A percentile compares a stretch with the other conserved stretches of the same genome.
phyloP scores from a whole-genome alignment of 2,329 filamentous ascomycete genomes.

The Mollisia scopiformis region DNA sequence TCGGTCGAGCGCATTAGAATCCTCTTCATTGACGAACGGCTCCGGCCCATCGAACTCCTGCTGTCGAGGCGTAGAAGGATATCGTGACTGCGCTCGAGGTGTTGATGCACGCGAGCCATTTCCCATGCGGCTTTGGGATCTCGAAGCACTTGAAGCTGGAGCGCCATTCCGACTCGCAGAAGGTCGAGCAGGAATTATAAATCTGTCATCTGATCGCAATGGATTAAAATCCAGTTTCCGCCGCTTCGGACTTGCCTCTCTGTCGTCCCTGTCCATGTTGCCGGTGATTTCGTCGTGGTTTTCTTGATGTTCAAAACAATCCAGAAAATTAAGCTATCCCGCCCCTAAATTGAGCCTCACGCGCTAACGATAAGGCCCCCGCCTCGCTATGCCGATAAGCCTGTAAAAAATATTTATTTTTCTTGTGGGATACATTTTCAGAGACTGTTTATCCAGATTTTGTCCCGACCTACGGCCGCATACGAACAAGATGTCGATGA shows the following conservation, averaged over 20 bases:
- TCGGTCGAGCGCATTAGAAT: slow-evolving; percentile 77
- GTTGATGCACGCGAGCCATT: slow-evolving; percentile 36
- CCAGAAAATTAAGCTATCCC: background rate
- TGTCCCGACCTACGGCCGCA: background rate
- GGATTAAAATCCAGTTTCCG: slow-evolving; percentile 66
- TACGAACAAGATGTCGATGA: slow-evolving; percentile 48
- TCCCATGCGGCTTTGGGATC: slow-evolving; percentile 40
- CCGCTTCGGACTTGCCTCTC: slow-evolving; percentile 58
- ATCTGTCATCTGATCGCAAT: slow-evolving; percentile 57
- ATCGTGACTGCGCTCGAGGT: slow-evolving; percentile 36
- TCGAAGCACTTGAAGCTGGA: slow-evolving; percentile 40
- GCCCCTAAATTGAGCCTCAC: background rate
- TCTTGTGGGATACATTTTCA: background rate
- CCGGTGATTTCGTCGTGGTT: slow-evolving; percentile 6
- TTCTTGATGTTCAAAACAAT: background rate
- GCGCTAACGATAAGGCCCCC: background rate
- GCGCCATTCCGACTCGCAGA: slow-evolving; percentile 24
- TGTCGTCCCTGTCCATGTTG: slow-evolving; percentile 43
- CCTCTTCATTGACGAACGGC: slow-evolving; percentile 64
- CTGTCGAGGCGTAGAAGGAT: slow-evolving; percentile 44
- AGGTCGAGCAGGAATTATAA: slow-evolving; percentile 41
- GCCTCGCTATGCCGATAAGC: background rate
- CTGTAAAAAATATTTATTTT: background rate
- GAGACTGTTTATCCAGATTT: background rate
- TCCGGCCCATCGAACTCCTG: slow-evolving; percentile 65